Evolutionary conservation across 441 rosid species (phyloP), one percentile per base, ranked within the genome.

Genomic region (Eutrema salsugineum): DNA sequence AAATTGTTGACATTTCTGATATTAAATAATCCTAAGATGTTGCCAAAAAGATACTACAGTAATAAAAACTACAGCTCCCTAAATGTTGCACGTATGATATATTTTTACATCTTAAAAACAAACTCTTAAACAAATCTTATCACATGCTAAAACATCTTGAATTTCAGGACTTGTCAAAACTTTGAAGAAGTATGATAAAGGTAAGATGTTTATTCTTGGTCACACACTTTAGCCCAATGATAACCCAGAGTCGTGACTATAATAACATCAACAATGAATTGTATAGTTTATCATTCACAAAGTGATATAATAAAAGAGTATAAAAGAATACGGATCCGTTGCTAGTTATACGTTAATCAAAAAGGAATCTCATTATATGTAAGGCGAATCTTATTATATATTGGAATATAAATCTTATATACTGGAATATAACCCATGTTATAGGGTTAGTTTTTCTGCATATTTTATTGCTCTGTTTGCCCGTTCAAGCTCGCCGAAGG

Each of bases 51-150:
- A n/a, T n/a, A n/a, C n/a, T n/a, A n/a, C 3, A 28, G 57, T 51
- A 51, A 24, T 28, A 88, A 91, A 85, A 94, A 87, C 74, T 90
- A 94, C 68, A 90, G 91, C 81, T 89, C 97, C 78, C 83, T 91
- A 27, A 91, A 91, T 75, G 88, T 93, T 77, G 93, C 96, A 80
- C 91, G 93, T 88, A 78, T 44, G 5, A 38, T 9, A 22, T 20
- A 22, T 8, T 11, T 3, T 24, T 24, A 16, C 5, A 1, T n/a
- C 27, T 4, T 11, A n/a, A 28, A 0, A 17, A 20, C 1, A 19
- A 3, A 16, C 16, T 3, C 8, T 6, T 6, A 44, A 44, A 46
- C 35, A 22, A 63, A 44, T 63, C 30, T 36, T 60, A 44, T 10
- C 40, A 35, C 20, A 8, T 53, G 62, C 66, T 86, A 20, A 80